phyloP scores from a whole-genome alignment of 2,329 filamentous ascomycete genomes.

The Hypoxylon sp. region DNA sequence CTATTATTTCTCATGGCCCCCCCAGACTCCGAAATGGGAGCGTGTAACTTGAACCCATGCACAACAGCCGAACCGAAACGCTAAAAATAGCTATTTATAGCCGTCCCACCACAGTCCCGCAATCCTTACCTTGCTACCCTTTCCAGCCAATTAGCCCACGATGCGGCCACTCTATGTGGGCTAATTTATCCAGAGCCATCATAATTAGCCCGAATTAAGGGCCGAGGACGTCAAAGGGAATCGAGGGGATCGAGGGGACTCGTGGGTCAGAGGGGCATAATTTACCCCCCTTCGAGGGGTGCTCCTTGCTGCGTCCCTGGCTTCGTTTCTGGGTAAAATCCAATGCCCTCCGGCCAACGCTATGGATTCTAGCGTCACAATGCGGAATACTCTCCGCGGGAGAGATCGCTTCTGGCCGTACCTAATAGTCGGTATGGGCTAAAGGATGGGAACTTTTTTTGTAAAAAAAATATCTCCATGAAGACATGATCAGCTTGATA shows the following conservation, averaged over 20 bases:
- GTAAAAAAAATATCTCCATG: no score
- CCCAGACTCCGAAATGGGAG: constrained; percentile 37
- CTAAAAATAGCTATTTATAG: constrained; percentile 55
- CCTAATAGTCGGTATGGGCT: constrained; percentile 2
- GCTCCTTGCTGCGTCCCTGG: constrained; percentile 7
- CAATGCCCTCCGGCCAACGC: constrained; percentile 3
- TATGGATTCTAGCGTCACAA: background rate
- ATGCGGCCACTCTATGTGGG: constrained; percentile 41
- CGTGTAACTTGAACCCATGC: constrained; percentile 44
- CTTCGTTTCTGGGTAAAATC: background rate
- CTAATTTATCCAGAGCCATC: constrained; percentile 41
- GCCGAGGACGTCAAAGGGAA: constrained; percentile 22
- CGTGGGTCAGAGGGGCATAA: constrained; percentile 17
- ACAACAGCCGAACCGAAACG: constrained; percentile 46
- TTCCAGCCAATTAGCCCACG: constrained; percentile 46
- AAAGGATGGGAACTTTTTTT: no score
- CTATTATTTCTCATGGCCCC: constrained; percentile 35
- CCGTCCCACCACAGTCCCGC: constrained; percentile 28
- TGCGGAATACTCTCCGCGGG: background rate
- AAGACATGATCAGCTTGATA: constrained; percentile 21
- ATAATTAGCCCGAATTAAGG: constrained; percentile 43
- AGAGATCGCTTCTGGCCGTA: background rate
- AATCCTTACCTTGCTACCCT: constrained; percentile 35
- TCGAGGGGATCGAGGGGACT: background rate
- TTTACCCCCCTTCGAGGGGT: constrained; percentile 29